Evolutionary conservation across 176 grass and related monocot species (phyloP).

Genomic region (Zoysia pacifica): DNA sequence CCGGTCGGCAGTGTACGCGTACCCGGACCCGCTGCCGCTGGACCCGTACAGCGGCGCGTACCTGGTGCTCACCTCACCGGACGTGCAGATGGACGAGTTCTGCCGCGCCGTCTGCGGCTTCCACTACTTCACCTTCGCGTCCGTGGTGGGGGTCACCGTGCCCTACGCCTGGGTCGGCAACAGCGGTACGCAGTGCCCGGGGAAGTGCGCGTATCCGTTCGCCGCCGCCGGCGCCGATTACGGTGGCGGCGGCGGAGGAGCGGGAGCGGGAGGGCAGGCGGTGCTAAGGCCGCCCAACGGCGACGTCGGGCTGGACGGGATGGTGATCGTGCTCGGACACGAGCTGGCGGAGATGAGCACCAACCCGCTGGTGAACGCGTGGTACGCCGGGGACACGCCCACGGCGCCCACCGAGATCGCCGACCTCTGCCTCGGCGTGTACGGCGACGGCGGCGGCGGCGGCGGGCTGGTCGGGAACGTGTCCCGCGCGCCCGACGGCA

Average conservation of each 20-base stretch:
- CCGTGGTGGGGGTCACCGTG: slow-evolving; percentile 71
- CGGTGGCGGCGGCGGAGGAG: neutral
- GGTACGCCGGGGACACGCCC: slow-evolving; percentile 81
- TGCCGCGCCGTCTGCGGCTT: slow-evolving; percentile 88
- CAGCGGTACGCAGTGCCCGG: slow-evolving; percentile 74
- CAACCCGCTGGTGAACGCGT: slow-evolving; percentile 76
- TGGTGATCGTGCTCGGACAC: slow-evolving; percentile 84
- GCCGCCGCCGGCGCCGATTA: slow-evolving; percentile 42
- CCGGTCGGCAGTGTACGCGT: too few relatives aligned
- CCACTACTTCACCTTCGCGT: slow-evolving; percentile 85
- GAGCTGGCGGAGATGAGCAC: slow-evolving; percentile 78
- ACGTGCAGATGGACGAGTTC: slow-evolving; percentile 80
- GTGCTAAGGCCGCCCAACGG: slow-evolving; percentile 72
- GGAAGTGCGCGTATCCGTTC: slow-evolving; percentile 81
- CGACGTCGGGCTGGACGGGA: slow-evolving; percentile 68
- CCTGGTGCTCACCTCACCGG: slow-evolving; percentile 75
- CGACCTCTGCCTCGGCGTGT: slow-evolving; percentile 78
- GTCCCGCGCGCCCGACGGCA: slow-evolving; percentile 47
- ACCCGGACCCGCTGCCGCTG: too few relatives aligned
- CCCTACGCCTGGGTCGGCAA: slow-evolving; percentile 90
- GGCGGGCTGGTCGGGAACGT: slow-evolving; percentile 71
- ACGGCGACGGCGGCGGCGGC: slow-evolving; percentile 70
- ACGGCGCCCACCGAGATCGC: slow-evolving; percentile 89
- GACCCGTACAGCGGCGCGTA: too few relatives aligned
- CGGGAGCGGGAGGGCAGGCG: neutral